Evolutionary conservation across 1,284 basidiomycete genomes (phyloP).

Genomic region (Phenoliferia sp.): DNA sequence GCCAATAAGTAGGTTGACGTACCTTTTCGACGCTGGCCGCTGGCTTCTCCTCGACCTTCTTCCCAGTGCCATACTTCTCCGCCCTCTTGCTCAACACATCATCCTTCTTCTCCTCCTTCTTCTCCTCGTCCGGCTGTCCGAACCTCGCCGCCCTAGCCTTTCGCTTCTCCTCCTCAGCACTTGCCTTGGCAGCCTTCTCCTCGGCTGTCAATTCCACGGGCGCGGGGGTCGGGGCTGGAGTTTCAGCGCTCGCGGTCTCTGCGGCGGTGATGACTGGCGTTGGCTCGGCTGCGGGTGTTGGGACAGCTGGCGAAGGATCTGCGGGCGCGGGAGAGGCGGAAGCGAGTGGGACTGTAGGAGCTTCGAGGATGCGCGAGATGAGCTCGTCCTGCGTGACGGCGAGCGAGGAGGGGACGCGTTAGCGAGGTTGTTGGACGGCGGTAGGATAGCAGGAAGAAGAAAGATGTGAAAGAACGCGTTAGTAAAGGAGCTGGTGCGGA

Average conservation of each 20-base stretch:
- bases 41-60: not conserved
- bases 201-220: conserved; percentile 1
- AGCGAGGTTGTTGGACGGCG: conserved; percentile 37
- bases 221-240: not conserved
- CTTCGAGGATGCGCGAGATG: conserved; percentile 42
- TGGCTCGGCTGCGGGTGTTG: conserved; percentile 8
- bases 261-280: too few relatives aligned
- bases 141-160: conserved; percentile 44
- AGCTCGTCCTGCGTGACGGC: conserved; percentile 46
- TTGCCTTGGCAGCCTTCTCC: conserved; percentile 33
- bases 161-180: conserved; percentile 38
- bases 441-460: not conserved
- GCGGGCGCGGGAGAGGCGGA: not conserved
- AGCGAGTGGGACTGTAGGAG: not conserved
- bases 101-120: not conserved
- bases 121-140: conserved; percentile 24
- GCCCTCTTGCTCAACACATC: conserved; percentile 7
- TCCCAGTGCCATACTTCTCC: conserved; percentile 7
- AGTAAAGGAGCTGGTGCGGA: too few relatives aligned
- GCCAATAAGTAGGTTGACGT: not conserved
- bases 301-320: conserved; percentile 5
- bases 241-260: too few relatives aligned
- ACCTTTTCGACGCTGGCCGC: conserved; percentile 21
- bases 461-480: not conserved
- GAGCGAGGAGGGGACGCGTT: conserved; percentile 39